phyloP scores from a whole-genome alignment of 2,329 filamentous ascomycete species.

The Cryphonectria japonica region DNA sequence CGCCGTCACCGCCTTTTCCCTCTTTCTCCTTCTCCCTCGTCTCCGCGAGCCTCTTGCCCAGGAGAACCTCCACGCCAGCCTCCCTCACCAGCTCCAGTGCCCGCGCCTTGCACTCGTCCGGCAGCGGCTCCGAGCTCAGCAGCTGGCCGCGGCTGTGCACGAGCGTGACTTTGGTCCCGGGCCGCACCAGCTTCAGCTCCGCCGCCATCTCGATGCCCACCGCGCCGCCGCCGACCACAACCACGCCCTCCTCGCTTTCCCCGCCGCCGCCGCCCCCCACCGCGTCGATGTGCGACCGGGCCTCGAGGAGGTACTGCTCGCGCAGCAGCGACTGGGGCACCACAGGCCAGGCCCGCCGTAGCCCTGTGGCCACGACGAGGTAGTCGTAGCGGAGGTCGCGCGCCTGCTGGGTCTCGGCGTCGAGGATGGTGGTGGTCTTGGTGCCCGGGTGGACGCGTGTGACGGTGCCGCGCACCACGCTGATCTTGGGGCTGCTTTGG shows the following conservation, averaged over 20 bases:
- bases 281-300: conserved; percentile 60
- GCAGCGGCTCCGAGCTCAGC: conserved; percentile 73
- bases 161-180: conserved; percentile 68
- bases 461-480: conserved; percentile 68
- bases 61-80: conserved; percentile 66
- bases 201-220: conserved; percentile 83
- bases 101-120: conserved; percentile 68
- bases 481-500: conserved; percentile 60
- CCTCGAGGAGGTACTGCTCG: conserved; percentile 67
- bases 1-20: conserved; percentile 47
- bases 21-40: conserved; percentile 52
- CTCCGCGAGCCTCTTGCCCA: conserved; percentile 61
- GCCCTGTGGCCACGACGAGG: conserved; percentile 72
- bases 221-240: conserved; percentile 76
- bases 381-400: conserved; percentile 68
- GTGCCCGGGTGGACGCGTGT: conserved; percentile 59
- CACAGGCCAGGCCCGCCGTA: conserved; percentile 71
- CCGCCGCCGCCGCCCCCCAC: conserved; percentile 49
- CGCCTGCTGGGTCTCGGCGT: conserved; percentile 48
- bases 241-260: conserved; percentile 58
- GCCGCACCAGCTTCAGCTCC: conserved; percentile 72
- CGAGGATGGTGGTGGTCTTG: conserved; percentile 62
- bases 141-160: conserved; percentile 73
- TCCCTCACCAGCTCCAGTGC: conserved; percentile 62
- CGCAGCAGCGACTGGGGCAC: conserved; percentile 68